Base-by-base conservation (phyloP, 2,329 filamentous ascomycete species). In the Drechslerella dactyloides region DNA sequence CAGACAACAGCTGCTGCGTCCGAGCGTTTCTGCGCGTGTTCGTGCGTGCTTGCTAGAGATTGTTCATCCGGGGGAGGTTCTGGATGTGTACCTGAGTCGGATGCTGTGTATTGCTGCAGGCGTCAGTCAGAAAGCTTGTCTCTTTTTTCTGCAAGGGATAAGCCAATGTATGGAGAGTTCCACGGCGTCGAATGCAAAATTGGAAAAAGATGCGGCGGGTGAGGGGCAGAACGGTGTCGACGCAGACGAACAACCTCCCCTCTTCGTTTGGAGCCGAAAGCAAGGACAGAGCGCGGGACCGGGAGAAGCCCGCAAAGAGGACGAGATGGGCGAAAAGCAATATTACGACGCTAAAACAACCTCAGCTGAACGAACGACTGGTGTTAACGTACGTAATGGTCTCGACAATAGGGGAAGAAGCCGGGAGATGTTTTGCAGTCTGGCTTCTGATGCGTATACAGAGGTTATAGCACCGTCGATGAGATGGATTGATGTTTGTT, bases 401-500 rank as follows among this genome's bases (percentile, higher is more conserved):
- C 3, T 33, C 11, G 17, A 17, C n/a, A 19, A 48, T 19, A 48
- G 11, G 44, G 19, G 44, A 11, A 19, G 44, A 19, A 19, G 19
- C 44, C 44, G 44, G 44, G 15, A 48, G 44, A 48, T 48, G 44
- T 19, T 23, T 48, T 19, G 11, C 44, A 48, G 11, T 48, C 19
- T 48, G 19, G 44, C 44, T 19, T 6, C 21, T 48, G 6, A 6
- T 48, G 44, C 44, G 44, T 48, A 48, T 48, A 48, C 44, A 48
- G 44, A 21, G 44, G 44, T 48, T 48, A 48, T 42, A 44, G 23
- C 33, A 37, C 55, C 42, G 61, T 59, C 51, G 68, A 65, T 72
- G 27, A 33, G 27, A 33, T 33, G 27, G 27, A 61, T 65, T 58
- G 66, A 65, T 61, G 63, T 48, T 48, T 19, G 52, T n/a, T 55